Conservation (phyloP, 345 rosid genomes). For the Arabidopsis thaliana region TAIR10.1 NC_003075.7:12820501-12821000, state of each 20-base stretch:
- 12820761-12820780: neutral
- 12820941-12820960: too few relatives aligned
- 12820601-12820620: constrained; percentile 79
- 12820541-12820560: neutral
- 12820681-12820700: neutral
- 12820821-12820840: constrained; percentile 11
- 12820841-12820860: constrained; percentile 39
- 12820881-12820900: neutral
- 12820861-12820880: neutral
- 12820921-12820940: neutral
- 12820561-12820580: constrained; percentile 58
- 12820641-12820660: constrained; percentile 73
- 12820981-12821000: too few relatives aligned
- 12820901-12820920: constrained; percentile 2
- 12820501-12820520: neutral
- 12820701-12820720: neutral
- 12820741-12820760: neutral
- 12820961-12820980: too few relatives aligned
- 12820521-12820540: neutral
- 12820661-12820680: constrained; percentile 50
- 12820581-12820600: constrained; percentile 87
- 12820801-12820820: constrained; percentile 38
- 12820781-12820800: constrained; percentile 29
- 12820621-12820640: constrained; percentile 81
- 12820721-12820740: constrained; percentile 17